Conservation (phyloP, 192 early-diverging fungal genomes). For the Backusella westeae region DNA sequence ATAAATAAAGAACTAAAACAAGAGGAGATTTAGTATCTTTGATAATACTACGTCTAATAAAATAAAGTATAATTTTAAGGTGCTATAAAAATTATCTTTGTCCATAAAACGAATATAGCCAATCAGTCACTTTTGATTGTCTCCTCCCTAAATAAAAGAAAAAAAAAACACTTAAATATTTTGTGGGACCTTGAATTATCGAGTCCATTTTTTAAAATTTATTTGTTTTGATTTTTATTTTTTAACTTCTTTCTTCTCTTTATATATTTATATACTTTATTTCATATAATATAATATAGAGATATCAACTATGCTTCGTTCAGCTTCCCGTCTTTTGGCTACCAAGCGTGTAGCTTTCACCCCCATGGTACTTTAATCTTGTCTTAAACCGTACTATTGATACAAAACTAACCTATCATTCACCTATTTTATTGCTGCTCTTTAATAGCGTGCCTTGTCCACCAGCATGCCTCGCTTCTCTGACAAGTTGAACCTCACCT, state of each 20-base stretch:
- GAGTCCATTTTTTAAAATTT: constrained; percentile 1
- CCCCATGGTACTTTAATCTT: constrained; percentile 10
- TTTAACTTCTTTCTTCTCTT: constrained; percentile 10
- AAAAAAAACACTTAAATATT: constrained; percentile 9
- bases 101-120: not conserved
- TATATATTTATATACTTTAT: constrained; percentile 11
- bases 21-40: not conserved
- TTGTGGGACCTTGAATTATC: constrained; percentile 9
- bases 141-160: constrained; percentile 3
- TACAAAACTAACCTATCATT: not conserved
- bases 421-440: not conserved
- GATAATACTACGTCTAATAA: not conserved
- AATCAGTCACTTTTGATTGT: constrained; percentile 5
- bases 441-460: constrained; percentile 36
- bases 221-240: constrained; percentile 14
- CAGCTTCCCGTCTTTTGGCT: constrained; percentile 34
- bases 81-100: constrained; percentile 4
- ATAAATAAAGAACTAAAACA: not conserved
- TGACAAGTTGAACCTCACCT: constrained; percentile 62
- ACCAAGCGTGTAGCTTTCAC: constrained; percentile 23
- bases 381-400: not conserved
- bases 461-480: constrained; percentile 15
- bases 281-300: constrained; percentile 14
- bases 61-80: constrained; percentile 2
- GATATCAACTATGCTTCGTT: constrained; percentile 32